Conservation (phyloP, 106 monocot genomes). For the Dactylorhiza incarnata region DNA sequence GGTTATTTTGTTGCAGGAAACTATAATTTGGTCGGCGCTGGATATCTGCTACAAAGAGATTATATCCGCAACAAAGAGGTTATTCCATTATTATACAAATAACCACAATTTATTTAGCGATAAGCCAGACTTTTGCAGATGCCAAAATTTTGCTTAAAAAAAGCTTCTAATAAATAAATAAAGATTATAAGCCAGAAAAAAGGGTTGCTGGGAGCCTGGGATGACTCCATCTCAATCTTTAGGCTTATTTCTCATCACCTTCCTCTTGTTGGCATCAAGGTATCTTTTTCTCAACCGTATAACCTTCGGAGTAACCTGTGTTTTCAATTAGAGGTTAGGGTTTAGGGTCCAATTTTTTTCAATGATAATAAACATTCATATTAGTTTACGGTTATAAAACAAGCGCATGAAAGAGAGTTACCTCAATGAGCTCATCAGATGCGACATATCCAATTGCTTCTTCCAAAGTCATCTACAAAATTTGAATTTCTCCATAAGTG, state of each 20-base stretch:
- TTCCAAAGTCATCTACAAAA: constrained; percentile 81
- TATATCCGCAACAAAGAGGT: too few species aligned
- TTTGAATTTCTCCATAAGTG: neutral
- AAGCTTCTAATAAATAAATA: too few species aligned
- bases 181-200: too few species aligned
- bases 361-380: neutral
- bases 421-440: constrained; percentile 92
- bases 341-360: too few species aligned
- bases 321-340: too few species aligned
- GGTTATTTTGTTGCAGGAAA: too few species aligned
- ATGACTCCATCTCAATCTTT: constrained; percentile 35
- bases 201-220: neutral
- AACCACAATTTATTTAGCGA: too few species aligned
- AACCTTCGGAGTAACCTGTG: constrained; percentile 85
- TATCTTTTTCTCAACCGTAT: constrained; percentile 75
- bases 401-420: constrained; percentile 15
- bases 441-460: constrained; percentile 98
- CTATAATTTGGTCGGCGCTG: too few species aligned
- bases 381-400: neutral
- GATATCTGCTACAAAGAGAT: too few species aligned
- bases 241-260: constrained; percentile 75
- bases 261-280: constrained; percentile 76
- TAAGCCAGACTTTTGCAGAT: too few species aligned
- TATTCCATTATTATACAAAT: too few species aligned
- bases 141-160: too few species aligned